Evolutionary conservation across 805 yeast species (phyloP).

Genomic region (Yamadazyma takamatsuzukensis): DNA sequence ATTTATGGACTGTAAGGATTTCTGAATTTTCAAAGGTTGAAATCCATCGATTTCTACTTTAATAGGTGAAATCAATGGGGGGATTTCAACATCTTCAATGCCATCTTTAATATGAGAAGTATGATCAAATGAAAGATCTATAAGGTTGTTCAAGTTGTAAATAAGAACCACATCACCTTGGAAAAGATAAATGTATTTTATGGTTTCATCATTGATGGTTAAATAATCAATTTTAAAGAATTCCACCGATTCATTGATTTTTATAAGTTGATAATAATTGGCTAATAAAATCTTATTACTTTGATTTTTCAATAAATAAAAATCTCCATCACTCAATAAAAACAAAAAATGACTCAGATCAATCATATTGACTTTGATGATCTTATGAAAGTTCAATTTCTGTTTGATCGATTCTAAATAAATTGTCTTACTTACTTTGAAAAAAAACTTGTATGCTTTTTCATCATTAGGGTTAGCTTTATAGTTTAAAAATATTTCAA

Average conservation of each 20-base stretch:
- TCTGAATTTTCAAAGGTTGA: conserved; percentile 22
- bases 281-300: conserved; percentile 10
- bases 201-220: conserved; percentile 11
- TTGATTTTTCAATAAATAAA: conserved; percentile 34
- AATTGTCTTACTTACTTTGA: conserved; percentile 28
- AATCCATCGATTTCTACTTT: conserved; percentile 20
- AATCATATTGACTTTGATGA: conserved; percentile 23
- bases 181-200: conserved; percentile 26
- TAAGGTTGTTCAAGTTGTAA: conserved; percentile 12
- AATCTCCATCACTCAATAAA: conserved; percentile 35
- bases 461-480: conserved; percentile 6
- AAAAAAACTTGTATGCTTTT: conserved; percentile 21
- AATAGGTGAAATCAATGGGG: conserved; percentile 22
- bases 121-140: conserved; percentile 18
- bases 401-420: conserved; percentile 29
- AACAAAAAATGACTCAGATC: conserved; percentile 31
- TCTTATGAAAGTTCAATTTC: conserved; percentile 19
- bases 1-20: conserved; percentile 27
- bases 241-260: conserved; percentile 28
- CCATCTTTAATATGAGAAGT: conserved; percentile 14
- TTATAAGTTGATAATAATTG: conserved; percentile 29
- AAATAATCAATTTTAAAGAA: conserved; percentile 25
- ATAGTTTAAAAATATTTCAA: conserved; percentile 8
- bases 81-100: conserved; percentile 12
- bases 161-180: conserved; percentile 33